Base-by-base conservation (phyloP, 345 rosid species). In the Kandelia obovata region DNA sequence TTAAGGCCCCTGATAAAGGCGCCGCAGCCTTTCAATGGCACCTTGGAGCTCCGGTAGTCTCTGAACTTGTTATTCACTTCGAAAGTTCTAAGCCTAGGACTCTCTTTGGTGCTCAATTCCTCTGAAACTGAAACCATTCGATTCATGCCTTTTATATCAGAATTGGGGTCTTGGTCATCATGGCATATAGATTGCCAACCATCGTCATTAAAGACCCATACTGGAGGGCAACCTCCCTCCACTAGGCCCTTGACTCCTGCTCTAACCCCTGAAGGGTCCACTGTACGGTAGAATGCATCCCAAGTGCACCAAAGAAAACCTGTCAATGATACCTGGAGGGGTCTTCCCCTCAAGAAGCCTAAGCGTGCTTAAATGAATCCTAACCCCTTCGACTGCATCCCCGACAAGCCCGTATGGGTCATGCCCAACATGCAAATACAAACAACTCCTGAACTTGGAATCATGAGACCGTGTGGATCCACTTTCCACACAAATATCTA, bases 241-340 rank as follows among this genome's bases (percentile, higher is more conserved):
- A 81, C 92, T 17, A 90, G 81, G 7, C 84, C 80, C 66, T 88
- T 81, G 0, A 91, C 89, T 0, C 95, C 98, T 23, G 91, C 84
- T 80, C 82, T 34, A 34, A 7, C 37, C 37, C 37, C 37, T 34
- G 6, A 34, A 34, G 37, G 8, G 37, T 89, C 9, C 37, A 7
- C 37, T 0, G 37, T 7, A 7, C 37, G 89, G 64, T 91, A 91
- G 69, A 91, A 89, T 52, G 95, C 98, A 55, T 94, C 98, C 95
- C 97, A 89, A 8, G 98, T 88, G 67, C 95, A 91, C 98, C 98
- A 94, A 5, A 96, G 97, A 53, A 53, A 94, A 91, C 58, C 89
- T 91, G 70, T 89, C 96, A 13, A 88, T 85, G 20, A 94, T 87
- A 2, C 85, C 83, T 1, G 97, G 98, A 9, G 95, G 87, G 6